Evolutionary conservation across 805 yeast species (phyloP), one percentile per base, ranked within the genome.

Genomic region (Wickerhamiella lipophila): DNA sequence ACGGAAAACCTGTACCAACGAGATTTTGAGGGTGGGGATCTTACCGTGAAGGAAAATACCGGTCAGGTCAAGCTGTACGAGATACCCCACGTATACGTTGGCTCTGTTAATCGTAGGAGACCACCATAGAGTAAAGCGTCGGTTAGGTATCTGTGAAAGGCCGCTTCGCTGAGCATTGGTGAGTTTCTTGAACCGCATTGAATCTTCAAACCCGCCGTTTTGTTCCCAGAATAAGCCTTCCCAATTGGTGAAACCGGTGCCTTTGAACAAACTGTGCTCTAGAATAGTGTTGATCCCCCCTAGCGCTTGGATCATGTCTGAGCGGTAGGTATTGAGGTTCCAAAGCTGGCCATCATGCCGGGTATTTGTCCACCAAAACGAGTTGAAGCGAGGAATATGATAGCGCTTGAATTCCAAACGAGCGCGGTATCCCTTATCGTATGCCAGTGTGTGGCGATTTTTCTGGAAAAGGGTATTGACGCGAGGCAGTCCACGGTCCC

Each of bases 181-280:
- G 56, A 92, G 73, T 62, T 89, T 92, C 64, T 88, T 87, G 66
- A 87, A 84, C 62, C 88, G 89, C 75, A 92, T 75, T 0, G 95
- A 83, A 59, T 92, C 98, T 64, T 92, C 99, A 62, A 88, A 92
- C 0, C 98, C 98, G 23, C 95, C 80, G 0, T 94, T 94, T 62
- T 88, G 88, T 61, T 92, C 98, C 99, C 99, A 92, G 65, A 92
- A 92, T 22, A 92, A 69, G 3, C 98, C 97, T 68, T 92, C 99
- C 98, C 98, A 92, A 7, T 94, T 83, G 56, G 83, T 94, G 60
- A 92, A 92, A 0, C 98, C 99, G 1, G 99, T 92, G 11, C 94
- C 99, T 61, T 83, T 86, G 70, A 92, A 92, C 42, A 92, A 66
- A 0, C 97, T 87, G 58, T 92, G 99, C 59, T 89, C 97, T 52